Percentiles rank a stretch among this genome's conserved stretches.
Conservation (phyloP, 371 early-diverging fungal genomes). For the Funneliformis caledonium region DNA sequence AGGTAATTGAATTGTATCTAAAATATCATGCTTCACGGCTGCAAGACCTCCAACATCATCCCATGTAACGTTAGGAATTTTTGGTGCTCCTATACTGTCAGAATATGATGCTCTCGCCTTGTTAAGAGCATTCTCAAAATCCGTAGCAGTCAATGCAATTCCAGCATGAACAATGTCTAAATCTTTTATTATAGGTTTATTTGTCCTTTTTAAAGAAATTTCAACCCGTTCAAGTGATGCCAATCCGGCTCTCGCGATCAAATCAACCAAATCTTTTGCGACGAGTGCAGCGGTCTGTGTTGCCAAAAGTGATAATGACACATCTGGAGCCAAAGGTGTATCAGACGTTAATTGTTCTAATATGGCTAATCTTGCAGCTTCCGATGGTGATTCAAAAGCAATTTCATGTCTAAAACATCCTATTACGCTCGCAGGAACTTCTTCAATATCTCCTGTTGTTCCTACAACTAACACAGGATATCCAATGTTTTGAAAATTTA, state of each 20-base stretch:
- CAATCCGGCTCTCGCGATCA: constrained; percentile 75
- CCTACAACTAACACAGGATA: constrained; percentile 80
- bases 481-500: constrained; percentile 59
- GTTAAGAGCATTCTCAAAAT: constrained; percentile 80
- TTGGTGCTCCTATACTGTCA: constrained; percentile 94
- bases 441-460: constrained; percentile 77
- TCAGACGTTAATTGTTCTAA: constrained; percentile 57
- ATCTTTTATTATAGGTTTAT: neutral
- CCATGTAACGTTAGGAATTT: constrained; percentile 97
- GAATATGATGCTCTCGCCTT: constrained; percentile 84
- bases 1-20: constrained; percentile 98
- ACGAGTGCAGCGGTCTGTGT: constrained; percentile 93
- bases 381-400: constrained; percentile 74
- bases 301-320: constrained; percentile 71
- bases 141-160: constrained; percentile 71
- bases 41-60: constrained; percentile 99
- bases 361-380: constrained; percentile 66
- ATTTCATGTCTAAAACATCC: constrained; percentile 81
- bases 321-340: constrained; percentile 76
- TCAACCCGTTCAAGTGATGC: constrained; percentile 71
- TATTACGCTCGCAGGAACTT: constrained; percentile 71
- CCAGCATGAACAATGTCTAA: constrained; percentile 62
- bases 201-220: constrained; percentile 43
- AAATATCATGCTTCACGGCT: constrained; percentile 95
- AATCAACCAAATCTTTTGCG: constrained; percentile 79